Percentiles rank a stretch among this genome's conserved stretches.
phyloP scores from a whole-genome alignment of 1,284 basidiomycete species.

The Trichosporon sp. region DNA sequence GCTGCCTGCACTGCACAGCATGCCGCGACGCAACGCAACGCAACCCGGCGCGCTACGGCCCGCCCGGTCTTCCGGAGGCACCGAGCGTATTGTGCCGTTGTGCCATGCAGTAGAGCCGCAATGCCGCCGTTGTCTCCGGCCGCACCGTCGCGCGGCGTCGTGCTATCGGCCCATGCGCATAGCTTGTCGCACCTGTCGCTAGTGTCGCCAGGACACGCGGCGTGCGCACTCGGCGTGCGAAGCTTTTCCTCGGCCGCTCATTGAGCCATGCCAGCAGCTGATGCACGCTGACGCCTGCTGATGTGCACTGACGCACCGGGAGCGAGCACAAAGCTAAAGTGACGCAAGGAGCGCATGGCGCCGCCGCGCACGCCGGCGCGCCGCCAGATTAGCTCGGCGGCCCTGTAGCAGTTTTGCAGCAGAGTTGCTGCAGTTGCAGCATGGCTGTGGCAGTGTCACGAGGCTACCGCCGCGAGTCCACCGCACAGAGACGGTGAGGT shows the following conservation, averaged over 20 bases:
- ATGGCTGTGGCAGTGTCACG: background rate
- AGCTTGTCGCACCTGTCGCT: background rate
- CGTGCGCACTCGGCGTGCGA: background rate
- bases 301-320: background rate
- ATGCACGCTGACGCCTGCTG: background rate
- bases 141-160: background rate
- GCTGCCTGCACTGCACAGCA: no score
- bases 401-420: background rate
- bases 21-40: no score
- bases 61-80: background rate
- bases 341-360: background rate
- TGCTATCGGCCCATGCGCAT: background rate
- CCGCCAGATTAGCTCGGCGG: background rate
- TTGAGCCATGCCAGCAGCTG: background rate
- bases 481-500: background rate
- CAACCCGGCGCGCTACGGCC: background rate
- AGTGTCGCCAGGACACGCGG: background rate
- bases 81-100: background rate
- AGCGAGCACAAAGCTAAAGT: background rate
- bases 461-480: background rate
- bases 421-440: no score
- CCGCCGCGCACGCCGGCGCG: background rate
- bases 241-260: no score
- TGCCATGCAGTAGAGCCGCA: background rate
- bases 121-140: background rate